Evolutionary conservation across 2,329 filamentous ascomycete species (phyloP).

Genomic region (Onygenales sp.): DNA sequence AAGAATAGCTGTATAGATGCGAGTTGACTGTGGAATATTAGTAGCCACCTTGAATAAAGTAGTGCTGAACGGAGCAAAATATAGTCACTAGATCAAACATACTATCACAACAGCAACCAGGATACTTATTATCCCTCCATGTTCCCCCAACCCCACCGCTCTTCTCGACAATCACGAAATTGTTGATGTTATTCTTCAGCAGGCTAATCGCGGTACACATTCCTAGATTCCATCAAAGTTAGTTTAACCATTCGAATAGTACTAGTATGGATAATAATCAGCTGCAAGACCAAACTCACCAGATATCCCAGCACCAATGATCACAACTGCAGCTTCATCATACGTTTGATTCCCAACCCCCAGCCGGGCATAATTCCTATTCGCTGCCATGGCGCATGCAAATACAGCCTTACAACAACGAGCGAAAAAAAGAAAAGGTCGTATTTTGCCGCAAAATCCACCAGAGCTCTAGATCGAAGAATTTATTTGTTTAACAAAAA

Average conservation of each 20-base stretch:
- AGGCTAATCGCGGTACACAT: slow-evolving; percentile 51
- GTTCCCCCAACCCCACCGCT: slow-evolving; percentile 44
- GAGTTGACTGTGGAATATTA: slow-evolving; percentile 38
- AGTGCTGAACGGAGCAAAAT: background rate
- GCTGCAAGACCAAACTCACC: slow-evolving; percentile 22
- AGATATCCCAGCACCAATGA: slow-evolving; percentile 48
- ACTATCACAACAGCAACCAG: slow-evolving; percentile 47
- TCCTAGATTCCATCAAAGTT: slow-evolving; percentile 21
- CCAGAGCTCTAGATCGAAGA: too few relatives aligned
- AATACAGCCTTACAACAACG: background rate
- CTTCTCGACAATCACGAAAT: slow-evolving; percentile 51
- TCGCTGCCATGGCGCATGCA: background rate
- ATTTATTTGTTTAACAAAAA: too few relatives aligned
- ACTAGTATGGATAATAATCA: background rate
- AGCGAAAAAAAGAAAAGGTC: background rate
- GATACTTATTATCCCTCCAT: slow-evolving; percentile 49
- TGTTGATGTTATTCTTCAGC: slow-evolving; percentile 39
- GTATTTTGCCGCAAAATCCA: background rate
- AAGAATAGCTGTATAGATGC: slow-evolving; percentile 50
- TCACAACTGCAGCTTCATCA: slow-evolving; percentile 45
- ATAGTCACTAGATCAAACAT: slow-evolving; percentile 2
- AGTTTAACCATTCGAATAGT: background rate
- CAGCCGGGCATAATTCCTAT: background rate
- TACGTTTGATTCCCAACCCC: slow-evolving; percentile 38
- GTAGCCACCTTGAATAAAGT: slow-evolving; percentile 1